Evolutionary conservation across 257 asterid genomes (phyloP), one percentile per base, ranked within the genome.

Genomic region (Plantago major): DNA sequence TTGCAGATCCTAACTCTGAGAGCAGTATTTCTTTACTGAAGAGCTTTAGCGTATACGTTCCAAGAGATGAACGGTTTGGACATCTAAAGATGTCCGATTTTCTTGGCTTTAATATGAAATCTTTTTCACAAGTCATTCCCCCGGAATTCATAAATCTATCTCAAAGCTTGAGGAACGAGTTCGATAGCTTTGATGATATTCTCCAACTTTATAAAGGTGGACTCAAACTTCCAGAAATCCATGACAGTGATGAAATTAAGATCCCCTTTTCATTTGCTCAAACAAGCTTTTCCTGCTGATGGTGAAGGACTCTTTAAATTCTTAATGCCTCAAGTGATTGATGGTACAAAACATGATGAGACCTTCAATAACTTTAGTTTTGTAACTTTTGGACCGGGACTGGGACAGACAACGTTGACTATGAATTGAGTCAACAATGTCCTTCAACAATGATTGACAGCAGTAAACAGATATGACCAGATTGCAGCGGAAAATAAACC

Each of bases 21-120:
- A 84, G 86, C 40, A 66, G 81, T 55, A 55, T 84, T 18, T 82
- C 86, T n/a, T 22, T 79, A 46, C 26, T 69, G 13, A 7, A 61
- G 67, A 76, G 83, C 73, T 75, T 84, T 49, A 81, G 69, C 55
- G 70, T 81, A 11, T 86, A 81, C 19, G 86, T 84, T 1, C 95
- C 89, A 1, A 70, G 92, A 71, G 92, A 84, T 51, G 95, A 86
- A 67, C 76, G 80, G 0, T 86, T 86, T 44, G 84, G 87, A 17
- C 86, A 72, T 30, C 22, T 78, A 67, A 86, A 86, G 79, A 59
- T 76, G 74, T 74, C 89, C 14, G 89, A 81, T 74, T 79, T 81
- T 65, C 69, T 82, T 22, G 76, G 76, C 15, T 44, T 73, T 73
- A 83, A 83, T 26, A 59, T 81, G 28, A 81, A 84, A 65, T 72